Percentiles rank a stretch among this genome's conserved stretches.
Conservation (phyloP, 805 yeast species). For the Candida alai region DNA sequence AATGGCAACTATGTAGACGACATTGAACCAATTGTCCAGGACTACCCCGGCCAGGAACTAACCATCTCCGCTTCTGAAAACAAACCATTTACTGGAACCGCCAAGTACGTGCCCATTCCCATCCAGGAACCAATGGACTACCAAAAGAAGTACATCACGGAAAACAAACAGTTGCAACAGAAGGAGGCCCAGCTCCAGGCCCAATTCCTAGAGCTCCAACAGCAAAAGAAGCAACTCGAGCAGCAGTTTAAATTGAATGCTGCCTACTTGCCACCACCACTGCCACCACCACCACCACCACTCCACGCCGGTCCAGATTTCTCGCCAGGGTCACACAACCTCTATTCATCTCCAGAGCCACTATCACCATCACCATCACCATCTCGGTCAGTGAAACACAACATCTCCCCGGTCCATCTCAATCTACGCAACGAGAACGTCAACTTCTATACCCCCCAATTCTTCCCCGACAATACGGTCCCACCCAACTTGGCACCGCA, state of each 20-base stretch:
- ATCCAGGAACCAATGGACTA: conserved; percentile 30
- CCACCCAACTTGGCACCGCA: too few relatives aligned
- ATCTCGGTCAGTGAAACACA: conserved; percentile 3
- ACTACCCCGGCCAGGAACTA: too few relatives aligned
- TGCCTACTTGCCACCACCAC: conserved; percentile 10
- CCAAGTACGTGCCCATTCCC: conserved; percentile 38
- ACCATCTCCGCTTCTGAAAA: conserved; percentile 1
- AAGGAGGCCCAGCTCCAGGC: conserved; percentile 8
- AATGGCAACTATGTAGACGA: conserved; percentile 27
- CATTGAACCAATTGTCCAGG: conserved; percentile 28
- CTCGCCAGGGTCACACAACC: conserved; percentile 33
- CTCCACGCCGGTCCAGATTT: conserved; percentile 29
- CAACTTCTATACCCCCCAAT: conserved; percentile 36
- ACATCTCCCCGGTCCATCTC: conserved; percentile 25
- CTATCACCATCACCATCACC: conserved; percentile 30
- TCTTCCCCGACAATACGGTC: conserved; percentile 42
- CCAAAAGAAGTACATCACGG: conserved; percentile 7
- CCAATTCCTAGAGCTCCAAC: conserved; percentile 3
- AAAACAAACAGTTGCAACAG: conserved; percentile 9
- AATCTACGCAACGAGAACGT: conserved; percentile 15
- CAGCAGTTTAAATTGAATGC: conserved; percentile 4
- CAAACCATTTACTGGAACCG: conserved; percentile 1
- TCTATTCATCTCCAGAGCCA: conserved; percentile 37
- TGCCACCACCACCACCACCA: conserved; percentile 41
- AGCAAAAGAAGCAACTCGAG: conserved; percentile 6